Base-by-base conservation (phyloP, 2,329 filamentous ascomycete species). In the Colletotrichum musicola region DNA sequence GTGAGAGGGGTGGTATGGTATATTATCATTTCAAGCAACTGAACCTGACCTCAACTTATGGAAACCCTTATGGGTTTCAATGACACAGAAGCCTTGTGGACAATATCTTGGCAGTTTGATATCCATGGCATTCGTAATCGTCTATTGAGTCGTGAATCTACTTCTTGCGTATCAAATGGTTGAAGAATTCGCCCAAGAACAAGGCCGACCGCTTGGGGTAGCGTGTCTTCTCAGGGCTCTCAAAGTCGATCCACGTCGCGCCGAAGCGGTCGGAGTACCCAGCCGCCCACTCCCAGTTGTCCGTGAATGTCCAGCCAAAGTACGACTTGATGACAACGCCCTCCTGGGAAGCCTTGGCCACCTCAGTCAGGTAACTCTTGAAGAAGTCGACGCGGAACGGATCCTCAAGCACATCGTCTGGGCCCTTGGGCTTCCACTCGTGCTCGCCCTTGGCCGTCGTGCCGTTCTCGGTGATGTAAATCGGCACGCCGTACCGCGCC, bases 231-330 rank as follows among this genome's bases (percentile, higher is more conserved):
- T 78, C 74, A 0, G 73, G 72, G 12, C 75, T 77, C 22, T 80
- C 74, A 61, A 79, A 82, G 62, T 83, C 80, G 5, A 82, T 74
- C 79, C 79, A 83, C 0, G 78, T 81, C 9, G 76, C 76, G 0
- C 81, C 81, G 47, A 83, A 82, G 1, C 81, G 73, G 64, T 81
- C 79, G 0, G 76, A 78, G 61, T 74, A 82, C 0, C 81, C 81
- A 1, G 78, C 79, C n/a, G 80, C 77, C 81, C 81, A 83, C 67
- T 83, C 78, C 80, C 81, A 82, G n/a, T 82, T 82, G 60, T 82
- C 81, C 0, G 77, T 78, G 49, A 82, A 81, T 0, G 79, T 81
- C 80, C 81, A 82, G 0, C 74, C 81, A 65, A 82, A 82, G 60
- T 81, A 82, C 1, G 76, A 79, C 60, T 78, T 77, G 58, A 82